Evolutionary conservation across 1,284 basidiomycete genomes (phyloP).

Genomic region (Trametes hirsuta): DNA sequence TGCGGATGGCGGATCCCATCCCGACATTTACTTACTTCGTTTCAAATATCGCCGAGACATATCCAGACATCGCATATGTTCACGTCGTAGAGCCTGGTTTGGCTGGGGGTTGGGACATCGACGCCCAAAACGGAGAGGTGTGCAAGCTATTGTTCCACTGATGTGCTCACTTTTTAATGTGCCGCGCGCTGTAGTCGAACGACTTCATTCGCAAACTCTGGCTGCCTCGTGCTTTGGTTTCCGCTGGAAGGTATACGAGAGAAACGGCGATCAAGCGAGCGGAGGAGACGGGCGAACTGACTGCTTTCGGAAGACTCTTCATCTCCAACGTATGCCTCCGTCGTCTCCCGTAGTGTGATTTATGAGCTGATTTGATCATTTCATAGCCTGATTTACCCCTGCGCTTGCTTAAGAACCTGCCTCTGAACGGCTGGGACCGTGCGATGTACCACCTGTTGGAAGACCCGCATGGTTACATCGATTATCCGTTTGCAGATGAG

Average conservation of each 20-base stretch:
- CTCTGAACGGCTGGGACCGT: constrained; percentile 37
- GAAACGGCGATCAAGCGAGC: constrained; percentile 33
- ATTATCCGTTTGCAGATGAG: constrained; percentile 41
- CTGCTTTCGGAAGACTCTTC: constrained; percentile 53
- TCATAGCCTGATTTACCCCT: constrained; percentile 52
- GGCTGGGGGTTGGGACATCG: not conserved
- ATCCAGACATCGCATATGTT: constrained; percentile 51
- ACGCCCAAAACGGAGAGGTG: not conserved
- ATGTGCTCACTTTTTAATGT: not conserved
- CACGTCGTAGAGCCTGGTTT: constrained; percentile 45
- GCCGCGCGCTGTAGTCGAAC: constrained; percentile 28
- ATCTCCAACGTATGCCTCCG: constrained; percentile 42
- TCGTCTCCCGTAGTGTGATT: not conserved
- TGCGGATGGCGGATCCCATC: constrained; percentile 45
- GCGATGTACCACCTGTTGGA: constrained; percentile 40
- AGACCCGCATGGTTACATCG: constrained; percentile 40
- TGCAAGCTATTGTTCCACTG: not conserved
- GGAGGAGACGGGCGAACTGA: constrained; percentile 40
- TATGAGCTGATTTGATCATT: not conserved
- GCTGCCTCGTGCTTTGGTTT: constrained; percentile 35
- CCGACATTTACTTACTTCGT: constrained; percentile 39
- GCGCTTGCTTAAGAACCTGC: constrained; percentile 42
- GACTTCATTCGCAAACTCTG: constrained; percentile 40
- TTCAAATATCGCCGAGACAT: constrained; percentile 28
- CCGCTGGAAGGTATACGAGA: constrained; percentile 41